These are phyloP conservation scores for Macrophomina pseudophaseolina DNA, from an alignment of 2,329 filamentous ascomycete genomes.

Conservation along the genomic window DNA sequence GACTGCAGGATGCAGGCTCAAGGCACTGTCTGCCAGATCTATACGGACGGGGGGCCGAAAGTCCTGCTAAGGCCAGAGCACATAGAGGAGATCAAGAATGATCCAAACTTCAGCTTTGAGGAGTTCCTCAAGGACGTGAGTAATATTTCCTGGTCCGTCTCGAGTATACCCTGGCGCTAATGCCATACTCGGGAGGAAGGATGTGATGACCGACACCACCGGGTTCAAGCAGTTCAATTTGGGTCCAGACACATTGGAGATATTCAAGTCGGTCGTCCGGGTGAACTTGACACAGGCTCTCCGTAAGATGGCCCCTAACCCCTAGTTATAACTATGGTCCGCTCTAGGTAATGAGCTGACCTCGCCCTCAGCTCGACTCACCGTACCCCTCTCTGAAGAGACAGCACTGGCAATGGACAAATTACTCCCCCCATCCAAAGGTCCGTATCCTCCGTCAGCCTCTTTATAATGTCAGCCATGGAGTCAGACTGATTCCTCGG, in stretches of 20 bases:
- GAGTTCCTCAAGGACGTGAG: background rate
- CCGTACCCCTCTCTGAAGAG: background rate
- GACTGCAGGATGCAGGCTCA: background rate
- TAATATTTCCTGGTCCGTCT: no score
- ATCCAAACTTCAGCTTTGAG: background rate
- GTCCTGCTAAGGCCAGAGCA: background rate
- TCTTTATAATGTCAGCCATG: background rate
- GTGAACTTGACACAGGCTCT: conserved; percentile 2
- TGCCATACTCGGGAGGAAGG: background rate
- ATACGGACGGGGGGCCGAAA: background rate
- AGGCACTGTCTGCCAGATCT: conserved; percentile 1
- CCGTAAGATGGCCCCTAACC: background rate
- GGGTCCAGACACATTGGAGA: background rate
- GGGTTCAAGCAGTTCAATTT: background rate
- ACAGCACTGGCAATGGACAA: background rate
- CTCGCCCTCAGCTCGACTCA: background rate
- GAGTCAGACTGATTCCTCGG: background rate
- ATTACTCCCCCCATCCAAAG: background rate
- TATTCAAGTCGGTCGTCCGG: background rate
- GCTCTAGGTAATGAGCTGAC: background rate
- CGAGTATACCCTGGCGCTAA: no score
- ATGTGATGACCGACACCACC: background rate
- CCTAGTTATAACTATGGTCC: no score
- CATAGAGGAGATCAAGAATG: background rate
- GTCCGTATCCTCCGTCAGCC: background rate